phyloP scores from a whole-genome alignment of 208 protist genomes.

The Angomonas ambiguus region DNA sequence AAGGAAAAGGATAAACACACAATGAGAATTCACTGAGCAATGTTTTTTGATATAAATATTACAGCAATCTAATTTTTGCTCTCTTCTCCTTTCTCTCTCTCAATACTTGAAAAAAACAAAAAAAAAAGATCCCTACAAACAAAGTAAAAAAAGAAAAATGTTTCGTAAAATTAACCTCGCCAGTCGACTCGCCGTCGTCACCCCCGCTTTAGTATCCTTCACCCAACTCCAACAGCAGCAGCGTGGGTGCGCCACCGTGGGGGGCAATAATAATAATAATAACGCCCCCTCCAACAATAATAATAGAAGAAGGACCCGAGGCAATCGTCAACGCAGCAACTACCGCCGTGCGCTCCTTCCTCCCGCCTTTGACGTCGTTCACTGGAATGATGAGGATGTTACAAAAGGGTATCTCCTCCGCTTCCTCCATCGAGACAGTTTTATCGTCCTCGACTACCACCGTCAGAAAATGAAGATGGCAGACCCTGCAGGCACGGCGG shows the following conservation, averaged over 20 bases:
- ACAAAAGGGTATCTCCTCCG: slow-evolving; percentile 63
- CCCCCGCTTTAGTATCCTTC: slow-evolving; percentile 14
- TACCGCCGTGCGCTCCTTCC: slow-evolving; percentile 31
- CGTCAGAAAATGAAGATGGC: slow-evolving; percentile 30
- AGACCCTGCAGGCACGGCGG: slow-evolving; percentile 7
- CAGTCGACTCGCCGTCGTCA: not conserved
- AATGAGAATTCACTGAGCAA: too few species aligned
- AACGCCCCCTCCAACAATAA: slow-evolving; percentile 26
- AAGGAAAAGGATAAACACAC: too few species aligned
- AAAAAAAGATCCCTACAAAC: too few species aligned
- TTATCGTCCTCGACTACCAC: slow-evolving; percentile 80
- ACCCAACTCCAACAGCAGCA: slow-evolving; percentile 15
- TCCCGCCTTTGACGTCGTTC: slow-evolving; percentile 82
- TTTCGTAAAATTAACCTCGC: slow-evolving; percentile 22
- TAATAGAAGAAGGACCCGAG: slow-evolving; percentile 14
- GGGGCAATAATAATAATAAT: slow-evolving; percentile 13
- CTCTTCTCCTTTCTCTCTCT: too few species aligned
- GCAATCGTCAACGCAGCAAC: slow-evolving; percentile 20
- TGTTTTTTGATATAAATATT: too few species aligned
- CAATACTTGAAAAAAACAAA: too few species aligned
- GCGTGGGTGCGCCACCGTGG: slow-evolving; percentile 11
- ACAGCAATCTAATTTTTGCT: too few species aligned
- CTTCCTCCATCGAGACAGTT: slow-evolving; percentile 70
- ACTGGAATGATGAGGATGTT: slow-evolving; percentile 79
- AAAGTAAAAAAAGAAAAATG: slow-evolving; percentile 30